Percentiles rank a stretch among this genome's conserved stretches.
These are phyloP conservation scores for Nephelium lappaceum DNA, from an alignment of 345 rosid species.

Conservation along the genomic window DNA sequence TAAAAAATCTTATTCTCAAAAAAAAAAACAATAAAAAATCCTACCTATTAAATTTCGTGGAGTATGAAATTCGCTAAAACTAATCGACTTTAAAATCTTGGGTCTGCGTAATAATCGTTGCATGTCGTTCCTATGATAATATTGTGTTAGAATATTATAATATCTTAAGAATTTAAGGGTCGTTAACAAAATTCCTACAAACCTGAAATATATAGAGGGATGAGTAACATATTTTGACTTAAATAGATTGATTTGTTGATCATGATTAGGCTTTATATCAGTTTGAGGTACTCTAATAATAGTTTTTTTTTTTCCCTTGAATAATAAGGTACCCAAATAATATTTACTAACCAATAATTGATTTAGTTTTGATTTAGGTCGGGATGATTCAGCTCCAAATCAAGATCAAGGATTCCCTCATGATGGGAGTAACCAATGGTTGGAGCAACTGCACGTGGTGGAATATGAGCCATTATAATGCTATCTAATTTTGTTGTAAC, in stretches of 20 bases:
- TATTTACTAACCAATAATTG: background rate
- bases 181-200: too few species aligned
- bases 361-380: too few species aligned
- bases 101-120: too few species aligned
- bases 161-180: too few species aligned
- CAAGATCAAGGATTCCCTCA: too few species aligned
- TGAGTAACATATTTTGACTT: background rate
- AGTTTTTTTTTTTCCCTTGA: too few species aligned
- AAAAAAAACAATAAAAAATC: too few species aligned
- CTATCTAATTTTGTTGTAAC: background rate
- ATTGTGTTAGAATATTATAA: too few species aligned
- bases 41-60: background rate
- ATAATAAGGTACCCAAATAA: background rate
- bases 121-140: too few species aligned
- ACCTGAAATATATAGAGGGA: background rate
- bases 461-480: background rate
- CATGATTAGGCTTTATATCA: background rate
- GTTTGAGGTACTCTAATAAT: background rate
- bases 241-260: background rate
- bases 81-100: too few species aligned
- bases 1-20: too few species aligned
- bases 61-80: too few species aligned
- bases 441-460: background rate
- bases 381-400: background rate
- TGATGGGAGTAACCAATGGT: background rate